Base-by-base conservation (phyloP, 331 rosid species). In the Dryas integrifolia region DNA sequence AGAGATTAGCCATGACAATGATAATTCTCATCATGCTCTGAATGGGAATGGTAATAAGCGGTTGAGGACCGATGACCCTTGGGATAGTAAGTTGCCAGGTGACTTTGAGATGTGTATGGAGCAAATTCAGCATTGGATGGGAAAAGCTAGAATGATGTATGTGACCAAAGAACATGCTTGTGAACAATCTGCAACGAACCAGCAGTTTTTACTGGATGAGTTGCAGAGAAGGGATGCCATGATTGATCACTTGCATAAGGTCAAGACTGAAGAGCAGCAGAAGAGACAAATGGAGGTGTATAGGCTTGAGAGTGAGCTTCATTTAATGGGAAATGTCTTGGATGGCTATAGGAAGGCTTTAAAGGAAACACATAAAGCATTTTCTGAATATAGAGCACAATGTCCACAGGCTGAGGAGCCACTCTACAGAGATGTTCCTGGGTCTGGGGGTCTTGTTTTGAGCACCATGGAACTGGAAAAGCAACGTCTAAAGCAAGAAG, bases 381-480 rank as follows among this genome's bases (percentile, higher is more conserved):
- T 94, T 81, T 35, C 82, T 66, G 96, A 89, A 56, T 89, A 89
- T 67, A 85, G 97, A 77, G 81, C 77, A 12, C 81, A 65, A 1
- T 77, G 76, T 80, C 89, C 93, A 0, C 83, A 88, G 79, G 85
- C 80, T 57, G 92, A 86, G 70, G 98, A 88, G 52, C 93, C 96
- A 15, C 96, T 95, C 58, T 95, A 91, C 79, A 86, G 79, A 80
- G 97, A 94, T 74, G 97, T 95, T 79, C 84, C 96, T 52, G 96
- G 89, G 16, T 86, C 97, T 57, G 96, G 96, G 3, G 98, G 97
- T 15, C 96, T 91, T 68, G 97, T 91, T 83, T 78, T 95, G 81
- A 91, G 92, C 81, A 82, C 76, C 69, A 64, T 67, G 84, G 98
- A 95, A 67, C 80, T 95, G 72, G 98, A 88, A 64, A 88, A 81